A percentile compares a stretch with the other conserved stretches of the same genome.
Evolutionary conservation across 208 protist species (phyloP).

Genomic region (Endotrypanum monterogeii): DNA sequence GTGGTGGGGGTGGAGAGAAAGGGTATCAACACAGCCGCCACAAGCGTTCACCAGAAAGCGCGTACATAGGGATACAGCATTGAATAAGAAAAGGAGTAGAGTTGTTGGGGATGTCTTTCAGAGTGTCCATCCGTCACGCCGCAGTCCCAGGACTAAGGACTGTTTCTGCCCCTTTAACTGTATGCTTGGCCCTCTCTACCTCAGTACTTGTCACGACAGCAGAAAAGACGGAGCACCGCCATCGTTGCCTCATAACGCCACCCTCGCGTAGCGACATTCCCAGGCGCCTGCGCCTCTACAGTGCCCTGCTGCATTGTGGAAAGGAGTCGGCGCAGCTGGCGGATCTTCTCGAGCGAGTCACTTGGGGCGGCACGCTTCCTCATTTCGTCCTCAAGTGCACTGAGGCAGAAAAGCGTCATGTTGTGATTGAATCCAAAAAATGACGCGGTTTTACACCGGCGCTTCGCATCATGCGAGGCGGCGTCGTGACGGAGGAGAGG

Average conservation of each 20-base stretch:
- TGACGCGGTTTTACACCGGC: slow-evolving; percentile 67
- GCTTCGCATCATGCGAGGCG: slow-evolving; percentile 74
- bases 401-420: slow-evolving; percentile 86
- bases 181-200: neutral
- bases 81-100: neutral
- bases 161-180: neutral
- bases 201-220: slow-evolving; percentile 40
- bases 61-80: too few species aligned
- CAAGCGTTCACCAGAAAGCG: too few species aligned
- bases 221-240: slow-evolving; percentile 69
- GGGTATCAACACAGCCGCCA: neutral
- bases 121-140: neutral
- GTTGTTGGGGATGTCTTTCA: too few species aligned
- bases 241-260: slow-evolving; percentile 69
- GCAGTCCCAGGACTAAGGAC: neutral
- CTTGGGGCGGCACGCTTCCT: slow-evolving; percentile 43
- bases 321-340: slow-evolving; percentile 66
- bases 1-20: neutral
- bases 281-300: slow-evolving; percentile 4
- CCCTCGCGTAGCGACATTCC: slow-evolving; percentile 26
- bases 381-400: slow-evolving; percentile 82
- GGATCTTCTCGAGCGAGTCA: slow-evolving; percentile 56
- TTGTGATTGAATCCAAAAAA: slow-evolving; percentile 86
- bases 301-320: slow-evolving; percentile 33
- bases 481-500: slow-evolving; percentile 81